Conservation (phyloP, 2,329 filamentous ascomycete species). For the Venturia asperata region DNA sequence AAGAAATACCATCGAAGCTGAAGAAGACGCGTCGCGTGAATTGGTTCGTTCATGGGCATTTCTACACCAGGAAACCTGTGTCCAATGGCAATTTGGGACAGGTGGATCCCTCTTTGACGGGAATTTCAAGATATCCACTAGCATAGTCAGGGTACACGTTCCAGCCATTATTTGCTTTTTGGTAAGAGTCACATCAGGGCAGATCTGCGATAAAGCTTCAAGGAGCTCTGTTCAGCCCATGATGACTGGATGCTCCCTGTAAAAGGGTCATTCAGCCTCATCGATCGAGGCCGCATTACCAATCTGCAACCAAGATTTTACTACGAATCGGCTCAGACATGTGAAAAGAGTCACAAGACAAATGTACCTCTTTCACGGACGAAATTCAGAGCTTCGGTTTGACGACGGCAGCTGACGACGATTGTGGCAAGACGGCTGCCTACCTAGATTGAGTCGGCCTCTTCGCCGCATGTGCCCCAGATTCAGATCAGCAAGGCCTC, state of each 20-base stretch:
- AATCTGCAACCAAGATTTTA: neutral
- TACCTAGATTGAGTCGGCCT: neutral
- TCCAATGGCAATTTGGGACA: constrained; percentile 2
- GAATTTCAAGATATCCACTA: neutral
- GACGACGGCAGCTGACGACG: neutral
- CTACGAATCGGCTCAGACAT: neutral
- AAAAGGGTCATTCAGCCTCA: constrained; percentile 1
- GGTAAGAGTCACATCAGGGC: constrained; percentile 6
- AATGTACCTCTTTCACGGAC: neutral
- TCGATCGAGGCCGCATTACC: neutral
- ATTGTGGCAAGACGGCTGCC: neutral
- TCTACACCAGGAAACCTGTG: neutral
- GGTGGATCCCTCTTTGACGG: neutral
- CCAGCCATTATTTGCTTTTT: neutral
- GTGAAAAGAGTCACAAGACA: neutral
- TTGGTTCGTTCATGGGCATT: constrained; percentile 9
- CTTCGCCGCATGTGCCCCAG: neutral
- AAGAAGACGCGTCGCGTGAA: neutral
- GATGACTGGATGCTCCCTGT: neutral
- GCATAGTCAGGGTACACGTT: neutral
- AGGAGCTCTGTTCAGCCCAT: neutral
- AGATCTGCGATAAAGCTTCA: neutral
- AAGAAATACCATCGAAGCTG: constrained; percentile 3
- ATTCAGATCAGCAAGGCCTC: neutral
- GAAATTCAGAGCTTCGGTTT: too few species aligned